Evolutionary conservation across 2,329 filamentous ascomycete species (phyloP), one percentile per base, ranked within the genome.

Genomic region (Samsoniella hepiali): DNA sequence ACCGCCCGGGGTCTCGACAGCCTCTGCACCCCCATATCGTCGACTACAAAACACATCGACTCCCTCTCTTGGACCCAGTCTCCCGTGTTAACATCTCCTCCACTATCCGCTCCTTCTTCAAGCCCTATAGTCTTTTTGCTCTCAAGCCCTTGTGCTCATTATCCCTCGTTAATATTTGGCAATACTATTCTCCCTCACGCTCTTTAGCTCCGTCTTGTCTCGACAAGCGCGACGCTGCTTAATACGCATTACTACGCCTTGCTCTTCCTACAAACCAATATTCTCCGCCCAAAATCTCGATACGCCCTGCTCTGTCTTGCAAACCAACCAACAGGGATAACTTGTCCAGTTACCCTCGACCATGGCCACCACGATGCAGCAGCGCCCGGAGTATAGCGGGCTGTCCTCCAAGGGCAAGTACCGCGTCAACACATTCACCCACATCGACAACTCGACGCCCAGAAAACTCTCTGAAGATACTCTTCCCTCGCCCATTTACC

Each of bases 381-480:
- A 66, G 36, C 27, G 62, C 44, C 65, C 62, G 22, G 66, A 69
- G 47, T 50, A 47, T 42, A 63, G 65, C 63, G 55, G 60, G 38
- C 65, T 64, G n/a, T 63, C 49, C 45, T 61, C 57, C 40, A 40
- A 47, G 31, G 47, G 44, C 56, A 71, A 65, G 63, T 69, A 71
- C 65, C 68, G 67, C 36, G 65, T 69, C 55, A 64, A 56, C 34
- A 59, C 66, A 42, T 64, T 69, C 53, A 69, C 67, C 27, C 65
- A 68, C 32, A 51, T 44, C 27, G 69, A 69, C 31, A 62, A 58
- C 34, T 63, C 62, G 11, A 65, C 63, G 31, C 65, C 67, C 17
- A 64, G 69, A 27, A 69, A 62, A 55, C 44, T 67, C 17, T 68
- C 68, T 17, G 65, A 68, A 17, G 70, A 72, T n/a, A 22, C 68